Evolutionary conservation across 305 asterid species (phyloP).

Genomic region (Fraxinus sp.): DNA sequence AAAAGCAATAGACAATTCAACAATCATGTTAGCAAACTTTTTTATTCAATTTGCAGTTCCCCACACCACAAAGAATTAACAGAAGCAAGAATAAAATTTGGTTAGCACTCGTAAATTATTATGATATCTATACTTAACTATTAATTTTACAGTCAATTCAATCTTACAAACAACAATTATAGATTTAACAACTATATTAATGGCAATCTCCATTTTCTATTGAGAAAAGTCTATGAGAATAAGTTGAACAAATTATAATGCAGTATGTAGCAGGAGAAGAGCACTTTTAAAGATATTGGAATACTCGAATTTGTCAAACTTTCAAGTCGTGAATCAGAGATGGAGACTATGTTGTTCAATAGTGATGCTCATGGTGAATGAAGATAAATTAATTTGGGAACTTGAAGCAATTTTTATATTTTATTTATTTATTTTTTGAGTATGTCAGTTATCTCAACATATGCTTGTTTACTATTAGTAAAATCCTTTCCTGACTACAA

Average conservation of each 20-base stretch:
- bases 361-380: not conserved
- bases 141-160: not conserved
- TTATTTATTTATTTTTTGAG: not conserved
- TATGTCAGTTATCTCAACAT: not conserved
- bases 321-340: not conserved
- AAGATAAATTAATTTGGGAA: not conserved
- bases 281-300: not conserved
- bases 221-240: not conserved
- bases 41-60: not conserved
- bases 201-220: not conserved
- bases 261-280: not conserved
- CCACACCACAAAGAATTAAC: not conserved
- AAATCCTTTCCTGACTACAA: not conserved
- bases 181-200: not conserved
- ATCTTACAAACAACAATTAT: not conserved
- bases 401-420: not conserved
- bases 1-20: not conserved
- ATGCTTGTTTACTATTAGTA: not conserved
- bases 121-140: not conserved
- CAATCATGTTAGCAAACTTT: not conserved
- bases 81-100: not conserved
- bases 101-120: not conserved
- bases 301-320: not conserved
- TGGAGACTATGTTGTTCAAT: not conserved
- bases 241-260: not conserved